phyloP scores from a whole-genome alignment of 179 eudicot species.

The Patellifolia procumbens region DNA sequence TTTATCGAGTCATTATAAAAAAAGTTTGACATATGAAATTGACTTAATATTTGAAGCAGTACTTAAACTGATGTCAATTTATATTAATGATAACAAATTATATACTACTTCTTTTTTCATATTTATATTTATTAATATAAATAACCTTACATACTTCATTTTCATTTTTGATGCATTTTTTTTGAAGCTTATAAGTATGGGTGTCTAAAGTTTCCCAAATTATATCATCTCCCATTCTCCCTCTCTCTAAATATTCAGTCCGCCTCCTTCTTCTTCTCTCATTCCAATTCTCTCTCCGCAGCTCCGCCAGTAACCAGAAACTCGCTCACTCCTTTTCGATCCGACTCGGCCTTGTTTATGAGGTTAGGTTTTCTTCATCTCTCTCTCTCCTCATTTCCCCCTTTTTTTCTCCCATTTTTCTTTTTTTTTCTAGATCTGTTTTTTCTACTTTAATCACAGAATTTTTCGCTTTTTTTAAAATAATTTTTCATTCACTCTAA shows the following conservation, averaged over 20 bases:
- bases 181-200: too few species aligned
- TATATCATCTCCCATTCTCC: neutral
- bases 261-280: slow-evolving; percentile 10
- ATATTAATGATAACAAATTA: too few species aligned
- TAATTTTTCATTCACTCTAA: neutral
- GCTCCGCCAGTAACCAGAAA: neutral
- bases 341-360: slow-evolving; percentile 68
- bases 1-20: too few species aligned
- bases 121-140: too few species aligned
- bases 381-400: neutral
- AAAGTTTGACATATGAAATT: too few species aligned
- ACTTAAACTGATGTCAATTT: too few species aligned
- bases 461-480: neutral
- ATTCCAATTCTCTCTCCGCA: slow-evolving; percentile 4
- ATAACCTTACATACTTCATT: too few species aligned
- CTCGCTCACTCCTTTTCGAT: slow-evolving; percentile 47
- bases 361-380: slow-evolving; percentile 34
- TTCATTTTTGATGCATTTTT: too few species aligned
- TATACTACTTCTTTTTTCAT: too few species aligned
- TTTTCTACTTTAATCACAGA: neutral
- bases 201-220: too few species aligned
- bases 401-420: neutral
- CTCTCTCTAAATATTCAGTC: slow-evolving; percentile 1
- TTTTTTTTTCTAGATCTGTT: slow-evolving; percentile 11
- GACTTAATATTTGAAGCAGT: too few species aligned